Base-by-base conservation (phyloP, 352 stramenopile species). In the Phytophthora pini region DNA sequence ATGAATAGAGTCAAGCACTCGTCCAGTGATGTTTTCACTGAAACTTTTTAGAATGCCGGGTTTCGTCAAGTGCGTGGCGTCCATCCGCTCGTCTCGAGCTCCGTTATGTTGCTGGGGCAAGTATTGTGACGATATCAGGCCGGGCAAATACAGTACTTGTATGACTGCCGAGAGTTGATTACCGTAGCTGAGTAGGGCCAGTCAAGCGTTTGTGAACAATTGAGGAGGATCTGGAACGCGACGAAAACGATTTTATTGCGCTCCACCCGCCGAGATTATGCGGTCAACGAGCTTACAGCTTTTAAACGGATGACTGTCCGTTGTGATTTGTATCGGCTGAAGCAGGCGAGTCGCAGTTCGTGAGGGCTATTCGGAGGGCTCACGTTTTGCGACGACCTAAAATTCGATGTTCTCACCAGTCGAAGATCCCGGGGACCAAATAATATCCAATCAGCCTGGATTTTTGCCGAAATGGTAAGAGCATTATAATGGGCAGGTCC, bases 401-500 rank as follows among this genome's bases (percentile, higher is more conserved):
- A 52, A 62, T 24, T 58, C 53, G 24, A 20, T 20, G 17, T 20
- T 20, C 31, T 74, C 54, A 65, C 48, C 43, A 74, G 54, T 74
- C 65, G 65, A 74, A 74, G 15, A 74, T 74, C 65, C 17, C 34
- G 51, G 13, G 27, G 36, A 15, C n/a, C 40, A 61, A 62, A 61
- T 20, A 20, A 20, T 70, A 74, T 74, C 65, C 65, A 72, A 72
- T 72, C 65, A 56, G 43, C 31, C 49, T 70, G 65, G 60, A 70
- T 74, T 74, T 20, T 74, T 40, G 5, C 26, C 57, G 31, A 36
- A 36, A 36, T 36, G 31, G 31, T 13, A 36, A 36, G 31, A 36
- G 7, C 31, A 36, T 36, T 36, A 36, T 36, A 36, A 36, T 51
- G 60, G 43, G 10, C 15, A 34, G 43, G 61, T 29, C 54, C 36